Evolutionary conservation across 345 rosid species (phyloP).

Genomic region (Salix dunnii): DNA sequence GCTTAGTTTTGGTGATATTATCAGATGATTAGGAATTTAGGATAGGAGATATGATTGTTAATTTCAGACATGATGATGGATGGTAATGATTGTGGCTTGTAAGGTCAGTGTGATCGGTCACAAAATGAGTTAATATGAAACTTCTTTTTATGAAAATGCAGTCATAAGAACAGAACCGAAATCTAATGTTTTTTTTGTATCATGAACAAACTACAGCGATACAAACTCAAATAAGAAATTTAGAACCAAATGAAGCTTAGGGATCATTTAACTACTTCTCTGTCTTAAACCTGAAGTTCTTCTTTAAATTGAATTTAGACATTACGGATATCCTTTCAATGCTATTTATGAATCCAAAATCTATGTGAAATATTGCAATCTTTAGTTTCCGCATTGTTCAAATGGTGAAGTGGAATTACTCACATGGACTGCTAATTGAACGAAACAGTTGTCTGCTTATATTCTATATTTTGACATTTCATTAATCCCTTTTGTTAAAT

Average conservation of each 20-base stretch:
- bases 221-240: not conserved
- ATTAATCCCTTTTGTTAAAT: not conserved
- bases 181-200: not conserved
- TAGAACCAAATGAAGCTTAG: not conserved
- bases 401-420: not conserved
- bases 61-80: not conserved
- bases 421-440: not conserved
- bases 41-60: not conserved
- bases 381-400: not conserved
- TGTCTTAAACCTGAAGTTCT: not conserved
- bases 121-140: too few relatives aligned
- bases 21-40: not conserved
- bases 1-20: not conserved
- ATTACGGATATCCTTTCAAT: not conserved
- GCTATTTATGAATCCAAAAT: constrained; percentile 7
- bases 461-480: not conserved
- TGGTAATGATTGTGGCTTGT: too few relatives aligned
- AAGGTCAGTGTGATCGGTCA: too few relatives aligned
- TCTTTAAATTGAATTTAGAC: not conserved
- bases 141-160: not conserved
- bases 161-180: not conserved
- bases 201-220: not conserved
- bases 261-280: not conserved
- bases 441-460: not conserved
- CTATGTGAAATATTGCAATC: not conserved